phyloP scores from a whole-genome alignment of 169 alveolate genomes.

The Cyclospora cayetanensis region DNA sequence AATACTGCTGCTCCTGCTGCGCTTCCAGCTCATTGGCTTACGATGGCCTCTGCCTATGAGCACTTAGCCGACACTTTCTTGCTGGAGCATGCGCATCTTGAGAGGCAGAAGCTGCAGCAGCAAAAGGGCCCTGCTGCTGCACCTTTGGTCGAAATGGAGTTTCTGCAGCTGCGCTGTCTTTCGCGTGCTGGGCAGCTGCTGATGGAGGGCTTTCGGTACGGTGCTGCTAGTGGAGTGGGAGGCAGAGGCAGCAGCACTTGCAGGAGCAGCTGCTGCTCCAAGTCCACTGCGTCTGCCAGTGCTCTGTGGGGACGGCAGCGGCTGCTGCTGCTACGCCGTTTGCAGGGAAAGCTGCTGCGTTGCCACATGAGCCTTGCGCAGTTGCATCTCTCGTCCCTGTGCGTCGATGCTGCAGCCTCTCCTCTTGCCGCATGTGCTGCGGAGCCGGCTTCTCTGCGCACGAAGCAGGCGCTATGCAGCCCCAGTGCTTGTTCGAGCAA shows the following conservation, averaged over 20 bases:
- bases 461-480: neutral
- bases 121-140: neutral
- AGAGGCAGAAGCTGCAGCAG: slow-evolving; percentile 35
- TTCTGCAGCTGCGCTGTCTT: slow-evolving; percentile 13
- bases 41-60: slow-evolving; percentile 60
- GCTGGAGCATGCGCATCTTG: slow-evolving; percentile 35
- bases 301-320: slow-evolving; percentile 39
- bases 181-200: slow-evolving; percentile 60
- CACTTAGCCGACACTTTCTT: slow-evolving; percentile 50
- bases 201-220: slow-evolving; percentile 57
- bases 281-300: slow-evolving; percentile 22
- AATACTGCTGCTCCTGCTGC: neutral
- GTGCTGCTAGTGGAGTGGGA: neutral
- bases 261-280: neutral
- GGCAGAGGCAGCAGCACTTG: slow-evolving; percentile 28
- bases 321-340: slow-evolving; percentile 58
- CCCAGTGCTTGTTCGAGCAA: neutral
- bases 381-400: slow-evolving; percentile 45
- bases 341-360: slow-evolving; percentile 57
- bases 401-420: slow-evolving; percentile 44
- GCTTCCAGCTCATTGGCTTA: neutral
- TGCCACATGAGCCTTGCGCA: slow-evolving; percentile 57
- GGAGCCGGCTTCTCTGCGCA: neutral
- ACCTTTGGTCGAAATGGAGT: neutral
- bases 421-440: neutral